These are phyloP conservation scores for Fusarium tuaranense DNA, from an alignment of 2,329 filamentous ascomycete species.

Conservation along the genomic window DNA sequence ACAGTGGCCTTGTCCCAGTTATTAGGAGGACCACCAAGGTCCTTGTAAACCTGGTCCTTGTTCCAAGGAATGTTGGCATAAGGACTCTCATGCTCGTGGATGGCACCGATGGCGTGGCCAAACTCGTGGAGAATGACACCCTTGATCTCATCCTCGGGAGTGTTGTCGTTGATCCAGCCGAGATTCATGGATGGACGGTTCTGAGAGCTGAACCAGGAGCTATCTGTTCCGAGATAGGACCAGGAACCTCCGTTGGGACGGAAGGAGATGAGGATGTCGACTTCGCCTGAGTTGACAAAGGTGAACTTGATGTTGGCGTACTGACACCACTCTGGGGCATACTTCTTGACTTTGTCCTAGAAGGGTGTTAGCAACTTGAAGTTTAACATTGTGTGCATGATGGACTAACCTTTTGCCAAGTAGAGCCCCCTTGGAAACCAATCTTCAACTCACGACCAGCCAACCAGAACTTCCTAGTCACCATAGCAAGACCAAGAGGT, in stretches of 20 bases:
- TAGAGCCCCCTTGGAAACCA: conserved; percentile 4
- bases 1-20: conserved; percentile 17
- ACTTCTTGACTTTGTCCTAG: background rate
- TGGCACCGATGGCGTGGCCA: background rate
- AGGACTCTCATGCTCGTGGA: conserved; percentile 4
- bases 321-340: conserved; percentile 1
- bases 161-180: conserved; percentile 7
- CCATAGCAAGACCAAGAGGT: background rate
- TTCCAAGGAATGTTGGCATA: conserved; percentile 16
- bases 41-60: conserved; percentile 11
- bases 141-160: background rate
- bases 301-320: conserved; percentile 21
- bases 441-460: conserved; percentile 4
- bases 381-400: fast-evolving
- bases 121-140: conserved; percentile 7
- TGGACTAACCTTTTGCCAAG: background rate
- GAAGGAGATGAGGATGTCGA: conserved; percentile 8
- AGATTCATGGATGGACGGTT: conserved; percentile 1
- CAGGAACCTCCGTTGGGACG: background rate
- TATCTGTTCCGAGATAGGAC: conserved; percentile 9
- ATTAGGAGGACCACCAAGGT: background rate
- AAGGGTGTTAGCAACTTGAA: background rate
- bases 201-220: background rate
- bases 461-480: background rate
- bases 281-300: conserved; percentile 8